A percentile compares a stretch with the other conserved stretches of the same genome.
These are phyloP conservation scores for Pyracantha coccinea DNA, from an alignment of 331 rosid genomes.

Conservation along the genomic window DNA sequence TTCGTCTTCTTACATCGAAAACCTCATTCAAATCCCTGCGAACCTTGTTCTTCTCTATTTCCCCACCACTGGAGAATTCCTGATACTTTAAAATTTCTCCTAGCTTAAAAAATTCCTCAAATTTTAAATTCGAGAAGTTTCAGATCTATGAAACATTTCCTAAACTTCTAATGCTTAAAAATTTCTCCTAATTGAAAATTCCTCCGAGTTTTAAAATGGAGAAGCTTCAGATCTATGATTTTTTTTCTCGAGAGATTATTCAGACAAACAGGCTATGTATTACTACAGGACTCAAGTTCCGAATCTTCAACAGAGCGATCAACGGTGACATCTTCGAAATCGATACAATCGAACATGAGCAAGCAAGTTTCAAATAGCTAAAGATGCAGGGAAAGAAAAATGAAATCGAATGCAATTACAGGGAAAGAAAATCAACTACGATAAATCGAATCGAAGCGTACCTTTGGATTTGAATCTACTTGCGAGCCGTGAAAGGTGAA, in stretches of 20 bases:
- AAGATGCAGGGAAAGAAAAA: background rate
- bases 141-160: background rate
- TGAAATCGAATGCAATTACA: background rate
- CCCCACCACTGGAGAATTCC: background rate
- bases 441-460: background rate
- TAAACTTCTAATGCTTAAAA: background rate
- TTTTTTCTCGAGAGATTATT: background rate
- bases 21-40: background rate
- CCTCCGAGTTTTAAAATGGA: background rate
- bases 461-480: background rate
- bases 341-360: background rate
- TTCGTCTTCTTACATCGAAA: background rate
- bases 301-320: background rate
- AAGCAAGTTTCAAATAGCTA: background rate
- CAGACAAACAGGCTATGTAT: background rate
- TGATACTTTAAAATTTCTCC: background rate
- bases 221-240: background rate
- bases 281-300: background rate
- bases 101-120: background rate
- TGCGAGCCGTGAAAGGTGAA: background rate
- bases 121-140: background rate
- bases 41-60: background rate
- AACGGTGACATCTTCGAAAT: background rate
- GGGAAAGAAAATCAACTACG: background rate
- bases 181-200: background rate